Base-by-base conservation (phyloP, 1,284 basidiomycete genomes). In the Hypsizygus ulmarius region DNA sequence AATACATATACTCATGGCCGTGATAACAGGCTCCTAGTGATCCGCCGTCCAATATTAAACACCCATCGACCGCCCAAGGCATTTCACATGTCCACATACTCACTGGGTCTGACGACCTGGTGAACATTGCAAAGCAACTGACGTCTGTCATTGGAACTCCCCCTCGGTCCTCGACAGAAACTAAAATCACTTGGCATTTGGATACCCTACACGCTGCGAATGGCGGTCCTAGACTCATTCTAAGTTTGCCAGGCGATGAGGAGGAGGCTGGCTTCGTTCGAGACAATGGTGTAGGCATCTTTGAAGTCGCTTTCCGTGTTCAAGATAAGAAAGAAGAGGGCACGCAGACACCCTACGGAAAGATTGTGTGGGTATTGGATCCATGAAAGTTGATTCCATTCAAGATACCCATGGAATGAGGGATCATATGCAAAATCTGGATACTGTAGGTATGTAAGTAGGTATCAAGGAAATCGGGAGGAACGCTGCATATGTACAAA, bases 251-350 rank as follows among this genome's bases (percentile, higher is more conserved):
- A 1, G 38, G 47, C 8, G 59, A 64, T 19, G 64, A 62, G 0
- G 68, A 66, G 7, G 74, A 79, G 50, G 39, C 43, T 10, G 48
- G 37, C 5, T 72, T 74, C 49, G 47, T 80, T 6, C 49, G 47
- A 14, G 50, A 49, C n/a, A 56, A 56, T 12, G 70, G 63, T 1
- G 56, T 64, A 5, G 74, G 73, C 1, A 71, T 81, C 5, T 74
- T 70, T 46, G 79, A 82, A 54, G 67, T 83, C 3, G 77, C 64
- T 2, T 73, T 82, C 54, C 65, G 52, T 41, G 72, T 79, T 1
- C 57, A 57, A 6, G 55, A 49, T 4, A 52, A 55, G 16, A 59
- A 64, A 14, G 54, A 54, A 27, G 68, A 63, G 10, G 60, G 53
- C 33, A 58, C 59, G 2, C 55, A 40, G 3, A 77, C 75, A 1